Evolutionary conservation across 495 filamentous ascomycete genomes (phyloP).

Genomic region (Beverwykella pulmonaria): DNA sequence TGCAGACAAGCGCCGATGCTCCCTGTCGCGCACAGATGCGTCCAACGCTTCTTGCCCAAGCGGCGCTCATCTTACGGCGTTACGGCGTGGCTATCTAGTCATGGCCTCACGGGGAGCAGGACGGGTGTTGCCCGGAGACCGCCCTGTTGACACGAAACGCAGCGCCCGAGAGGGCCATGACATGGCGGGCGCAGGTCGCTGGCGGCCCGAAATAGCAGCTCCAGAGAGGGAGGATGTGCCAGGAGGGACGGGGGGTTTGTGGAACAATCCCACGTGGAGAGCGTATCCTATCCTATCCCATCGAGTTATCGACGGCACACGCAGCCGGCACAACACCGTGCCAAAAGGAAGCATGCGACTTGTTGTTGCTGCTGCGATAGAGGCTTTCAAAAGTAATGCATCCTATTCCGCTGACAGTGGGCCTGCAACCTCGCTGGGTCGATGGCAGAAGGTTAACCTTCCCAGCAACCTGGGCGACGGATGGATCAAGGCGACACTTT

Average conservation of each 20-base stretch:
- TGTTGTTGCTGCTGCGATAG: not conserved
- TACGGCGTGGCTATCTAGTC: constrained; percentile 4
- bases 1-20: constrained; percentile 18
- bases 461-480: constrained; percentile 30
- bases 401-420: not conserved
- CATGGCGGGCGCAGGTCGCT: not conserved
- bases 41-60: constrained; percentile 20
- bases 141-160: not conserved
- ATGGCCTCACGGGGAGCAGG: constrained; percentile 7
- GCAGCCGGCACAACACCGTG: not conserved
- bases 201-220: not conserved
- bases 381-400: constrained; percentile 11
- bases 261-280: constrained; percentile 38
- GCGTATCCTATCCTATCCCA: constrained; percentile 21
- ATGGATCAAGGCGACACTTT: constrained; percentile 6
- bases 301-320: constrained; percentile 2
- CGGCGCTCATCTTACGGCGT: not conserved
- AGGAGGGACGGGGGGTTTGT: not conserved
- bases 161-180: not conserved
- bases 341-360: constrained; percentile 25
- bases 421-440: not conserved
- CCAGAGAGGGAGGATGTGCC: constrained; percentile 3
- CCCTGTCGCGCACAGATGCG: not conserved
- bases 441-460: not conserved
- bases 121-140: constrained; percentile 15